These are phyloP conservation scores for Sclerotinia nivalis DNA, from an alignment of 2,329 filamentous ascomycete species.

Conservation along the genomic window DNA sequence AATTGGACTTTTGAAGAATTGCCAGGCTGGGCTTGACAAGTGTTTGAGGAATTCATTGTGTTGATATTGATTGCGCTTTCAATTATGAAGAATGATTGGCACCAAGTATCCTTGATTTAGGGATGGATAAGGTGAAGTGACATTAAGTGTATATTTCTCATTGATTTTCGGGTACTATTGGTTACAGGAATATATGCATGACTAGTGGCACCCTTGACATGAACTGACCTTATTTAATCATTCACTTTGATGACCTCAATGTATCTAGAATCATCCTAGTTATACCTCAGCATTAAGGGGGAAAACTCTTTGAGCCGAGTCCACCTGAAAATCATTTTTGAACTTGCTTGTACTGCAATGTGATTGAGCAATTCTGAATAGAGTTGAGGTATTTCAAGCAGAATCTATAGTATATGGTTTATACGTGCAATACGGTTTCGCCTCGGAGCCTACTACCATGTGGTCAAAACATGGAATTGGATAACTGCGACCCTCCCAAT, in stretches of 20 bases:
- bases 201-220: background rate
- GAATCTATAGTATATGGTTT: too few relatives aligned
- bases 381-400: too few relatives aligned
- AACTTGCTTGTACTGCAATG: background rate
- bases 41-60: background rate
- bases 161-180: background rate
- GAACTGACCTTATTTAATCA: background rate
- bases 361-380: too few relatives aligned
- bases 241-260: background rate
- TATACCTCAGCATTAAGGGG: background rate
- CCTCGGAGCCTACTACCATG: background rate
- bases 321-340: background rate
- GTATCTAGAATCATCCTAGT: background rate
- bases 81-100: too few relatives aligned
- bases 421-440: too few relatives aligned
- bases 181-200: background rate
- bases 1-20: background rate
- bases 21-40: rapidly evolving
- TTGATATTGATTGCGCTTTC: background rate
- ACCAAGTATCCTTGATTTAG: background rate
- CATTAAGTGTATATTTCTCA: background rate
- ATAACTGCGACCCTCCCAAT: background rate
- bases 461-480: background rate
- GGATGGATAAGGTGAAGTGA: background rate
- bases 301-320: background rate